Conservation (phyloP, 2,329 filamentous ascomycete genomes). For the Fusarium armeniacum region DNA sequence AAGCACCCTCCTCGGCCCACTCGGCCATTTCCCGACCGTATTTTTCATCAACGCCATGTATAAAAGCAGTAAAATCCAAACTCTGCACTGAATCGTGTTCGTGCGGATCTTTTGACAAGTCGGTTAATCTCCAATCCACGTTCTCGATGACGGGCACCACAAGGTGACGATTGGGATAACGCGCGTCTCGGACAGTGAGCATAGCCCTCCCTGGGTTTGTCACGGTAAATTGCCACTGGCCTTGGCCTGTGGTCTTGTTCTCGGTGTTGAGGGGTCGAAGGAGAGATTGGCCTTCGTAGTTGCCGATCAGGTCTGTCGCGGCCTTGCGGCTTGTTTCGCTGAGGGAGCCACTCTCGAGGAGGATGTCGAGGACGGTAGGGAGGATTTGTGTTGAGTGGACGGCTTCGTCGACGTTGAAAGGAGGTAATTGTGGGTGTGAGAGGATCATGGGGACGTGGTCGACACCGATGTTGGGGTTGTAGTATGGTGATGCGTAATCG, state of each 20-base stretch:
- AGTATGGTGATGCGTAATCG: conserved; percentile 51
- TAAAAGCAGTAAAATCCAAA: conserved; percentile 47
- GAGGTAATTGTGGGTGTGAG: conserved; percentile 52
- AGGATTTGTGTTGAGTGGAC: conserved; percentile 53
- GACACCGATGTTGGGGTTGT: conserved; percentile 52
- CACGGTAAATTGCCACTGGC: conserved; percentile 55
- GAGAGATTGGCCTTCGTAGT: conserved; percentile 54
- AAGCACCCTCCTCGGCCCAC: conserved; percentile 54
- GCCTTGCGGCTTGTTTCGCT: conserved; percentile 37
- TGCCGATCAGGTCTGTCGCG: conserved; percentile 46
- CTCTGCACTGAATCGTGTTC: conserved; percentile 48
- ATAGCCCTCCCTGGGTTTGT: conserved; percentile 54
- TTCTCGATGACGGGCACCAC: conserved; percentile 53
- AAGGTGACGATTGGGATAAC: conserved; percentile 50
- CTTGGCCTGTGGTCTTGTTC: conserved; percentile 39
- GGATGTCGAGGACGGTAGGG: conserved; percentile 53
- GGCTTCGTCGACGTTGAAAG: conserved; percentile 48
- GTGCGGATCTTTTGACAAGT: conserved; percentile 48
- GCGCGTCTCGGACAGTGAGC: conserved; percentile 53
- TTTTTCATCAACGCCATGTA: conserved; percentile 45
- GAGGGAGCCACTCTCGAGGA: conserved; percentile 52
- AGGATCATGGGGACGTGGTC: conserved; percentile 52
- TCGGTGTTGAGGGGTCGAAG: conserved; percentile 42
- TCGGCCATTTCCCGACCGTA: conserved; percentile 49
- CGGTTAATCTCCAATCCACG: conserved; percentile 53